Evolutionary conservation across 768 basidiomycete species (phyloP).

Genomic region (Jaapia argillacea): DNA sequence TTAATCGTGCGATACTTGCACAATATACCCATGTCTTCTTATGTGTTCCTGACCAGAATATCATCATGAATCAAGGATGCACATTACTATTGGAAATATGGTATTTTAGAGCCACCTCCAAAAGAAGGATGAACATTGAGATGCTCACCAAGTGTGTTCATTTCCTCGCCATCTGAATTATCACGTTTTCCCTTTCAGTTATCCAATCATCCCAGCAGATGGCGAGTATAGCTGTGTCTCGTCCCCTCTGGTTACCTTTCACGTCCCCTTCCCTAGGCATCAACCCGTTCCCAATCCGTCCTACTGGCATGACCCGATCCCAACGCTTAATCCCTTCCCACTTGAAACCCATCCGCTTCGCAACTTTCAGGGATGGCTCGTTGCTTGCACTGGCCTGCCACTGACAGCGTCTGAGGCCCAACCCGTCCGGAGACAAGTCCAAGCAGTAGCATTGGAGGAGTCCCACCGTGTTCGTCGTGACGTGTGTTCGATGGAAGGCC

Average conservation of each 20-base stretch:
- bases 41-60: too few species aligned
- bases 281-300: too few species aligned
- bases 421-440: slow-evolving; percentile 16
- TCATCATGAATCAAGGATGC: too few species aligned
- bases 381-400: slow-evolving; percentile 23
- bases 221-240: background rate
- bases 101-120: too few species aligned
- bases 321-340: slow-evolving; percentile 18
- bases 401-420: slow-evolving; percentile 21
- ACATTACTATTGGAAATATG: too few species aligned
- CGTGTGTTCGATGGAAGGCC: slow-evolving; percentile 52
- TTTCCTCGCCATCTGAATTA: too few species aligned
- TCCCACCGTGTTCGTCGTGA: slow-evolving; percentile 44
- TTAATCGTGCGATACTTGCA: too few species aligned
- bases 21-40: too few species aligned
- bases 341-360: slow-evolving; percentile 21
- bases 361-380: slow-evolving; percentile 16
- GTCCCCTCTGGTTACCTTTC: too few species aligned
- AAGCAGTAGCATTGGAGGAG: slow-evolving; percentile 36
- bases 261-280: background rate
- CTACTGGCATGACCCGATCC: slow-evolving; percentile 6
- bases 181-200: slow-evolving; percentile 19
- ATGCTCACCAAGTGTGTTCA: too few species aligned
- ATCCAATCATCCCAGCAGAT: slow-evolving; percentile 9
- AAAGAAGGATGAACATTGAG: too few species aligned